Base-by-base conservation (phyloP, 805 yeast genomes). In the Metschnikowia koreensis region DNA sequence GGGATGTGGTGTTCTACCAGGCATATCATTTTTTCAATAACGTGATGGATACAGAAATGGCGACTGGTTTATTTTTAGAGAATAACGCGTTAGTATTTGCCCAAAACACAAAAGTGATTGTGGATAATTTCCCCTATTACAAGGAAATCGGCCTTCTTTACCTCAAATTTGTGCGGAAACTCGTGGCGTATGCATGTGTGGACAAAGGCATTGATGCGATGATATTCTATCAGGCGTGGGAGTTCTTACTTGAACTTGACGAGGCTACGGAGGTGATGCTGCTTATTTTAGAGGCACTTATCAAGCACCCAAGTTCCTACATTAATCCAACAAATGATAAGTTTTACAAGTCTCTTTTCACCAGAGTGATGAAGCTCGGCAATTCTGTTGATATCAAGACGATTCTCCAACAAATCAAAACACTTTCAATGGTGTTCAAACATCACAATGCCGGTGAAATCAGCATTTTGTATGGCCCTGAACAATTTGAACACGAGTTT, bases 1-100 rank as follows among this genome's bases (percentile, higher is more conserved):
- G 58, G 28, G 78, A 74, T 50, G 63, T 73, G 7, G 63, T 74
- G 6, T 76, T 71, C 48, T 62, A 60, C 50, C 79, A 74, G 56
- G 61, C 69, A 6, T 57, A 68, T 42, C 78, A 74, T 54, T 52
- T 70, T 51, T 56, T 73, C 45, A 69, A 61, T 43, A 70, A 73
- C 52, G 41, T 67, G 28, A 46, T 73, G 52, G 59, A 54, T 31
- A 26, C 31, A 12, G 53, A 46, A 1, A 53, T 60, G 12, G 63
- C 62, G 7, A 43, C 15, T 33, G 28, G 17, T 4, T 33, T 56
- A n/a, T 39, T 53, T 9, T 50, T 62, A 2, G 27, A 62, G 3
- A 51, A 50, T 8, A 61, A 67, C 37, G 46, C 57, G 28, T 41
- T 33, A 7, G 58, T 53, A 38, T 48, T 70, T 22, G 36, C 39